phyloP scores from a whole-genome alignment of 2,329 filamentous ascomycete species.

The Furcasterigmium furcatum region DNA sequence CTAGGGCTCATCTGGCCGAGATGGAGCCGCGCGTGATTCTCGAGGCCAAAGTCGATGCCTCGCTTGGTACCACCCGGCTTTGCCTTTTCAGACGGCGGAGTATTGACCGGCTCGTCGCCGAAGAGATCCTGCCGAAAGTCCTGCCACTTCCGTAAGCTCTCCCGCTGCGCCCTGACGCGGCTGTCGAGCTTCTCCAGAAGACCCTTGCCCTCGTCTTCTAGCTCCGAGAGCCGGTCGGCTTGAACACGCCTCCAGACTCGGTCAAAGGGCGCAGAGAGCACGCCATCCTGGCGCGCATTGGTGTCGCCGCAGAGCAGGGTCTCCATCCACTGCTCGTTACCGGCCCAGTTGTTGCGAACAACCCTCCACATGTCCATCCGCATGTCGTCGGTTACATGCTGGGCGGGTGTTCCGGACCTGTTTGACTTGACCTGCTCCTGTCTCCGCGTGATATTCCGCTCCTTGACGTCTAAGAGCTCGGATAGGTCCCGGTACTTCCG shows the following conservation, averaged over 20 bases:
- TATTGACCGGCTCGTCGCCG: slow-evolving; percentile 20
- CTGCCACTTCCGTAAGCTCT: slow-evolving; percentile 71
- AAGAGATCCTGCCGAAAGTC: slow-evolving; percentile 55
- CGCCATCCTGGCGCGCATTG: slow-evolving; percentile 50
- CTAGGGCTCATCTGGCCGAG: slow-evolving; percentile 28
- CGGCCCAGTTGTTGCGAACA: slow-evolving; percentile 74
- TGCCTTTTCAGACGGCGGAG: slow-evolving; percentile 16
- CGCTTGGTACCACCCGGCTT: slow-evolving; percentile 20
- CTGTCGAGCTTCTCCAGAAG: slow-evolving; percentile 69
- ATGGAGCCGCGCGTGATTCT: slow-evolving; percentile 45
- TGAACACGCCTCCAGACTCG: slow-evolving; percentile 69
- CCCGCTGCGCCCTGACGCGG: slow-evolving; percentile 63
- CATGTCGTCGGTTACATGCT: slow-evolving; percentile 33
- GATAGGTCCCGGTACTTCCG: slow-evolving; percentile 61
- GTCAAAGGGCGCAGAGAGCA: slow-evolving; percentile 67
- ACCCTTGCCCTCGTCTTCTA: slow-evolving; percentile 48
- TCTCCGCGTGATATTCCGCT: slow-evolving; percentile 51
- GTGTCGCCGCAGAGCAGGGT: slow-evolving; percentile 66
- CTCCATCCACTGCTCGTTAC: slow-evolving; percentile 71
- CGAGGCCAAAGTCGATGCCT: slow-evolving; percentile 53
- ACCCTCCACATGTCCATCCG: slow-evolving; percentile 53
- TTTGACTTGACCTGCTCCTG: slow-evolving; percentile 37
- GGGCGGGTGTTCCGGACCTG: not conserved
- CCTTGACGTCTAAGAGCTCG: slow-evolving; percentile 61
- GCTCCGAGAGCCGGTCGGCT: slow-evolving; percentile 51